Conservation (phyloP, 2,329 filamentous ascomycete genomes). For the Bipolaris oryzae region DNA sequence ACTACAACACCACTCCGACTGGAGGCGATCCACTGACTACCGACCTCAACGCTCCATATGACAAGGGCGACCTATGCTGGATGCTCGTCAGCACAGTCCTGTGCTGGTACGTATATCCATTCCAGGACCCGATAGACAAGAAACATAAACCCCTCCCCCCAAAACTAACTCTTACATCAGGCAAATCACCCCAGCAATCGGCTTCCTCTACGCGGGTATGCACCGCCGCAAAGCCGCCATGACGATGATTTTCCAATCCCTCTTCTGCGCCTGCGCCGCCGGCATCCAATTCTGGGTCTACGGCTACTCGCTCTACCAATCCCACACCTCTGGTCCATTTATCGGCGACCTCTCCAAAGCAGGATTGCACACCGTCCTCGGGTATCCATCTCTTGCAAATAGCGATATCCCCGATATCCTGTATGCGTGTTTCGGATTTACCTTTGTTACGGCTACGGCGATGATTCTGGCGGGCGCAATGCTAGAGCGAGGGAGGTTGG, state of each 20-base stretch:
- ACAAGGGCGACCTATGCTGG: slow-evolving; percentile 57
- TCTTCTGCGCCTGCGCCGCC: slow-evolving; percentile 55
- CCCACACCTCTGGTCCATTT: slow-evolving; percentile 37
- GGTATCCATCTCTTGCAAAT: slow-evolving; percentile 40
- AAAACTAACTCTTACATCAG: slow-evolving; percentile 12
- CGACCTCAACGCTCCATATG: slow-evolving; percentile 54
- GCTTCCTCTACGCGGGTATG: slow-evolving; percentile 46
- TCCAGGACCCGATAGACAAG: neutral
- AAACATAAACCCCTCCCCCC: too few relatives aligned
- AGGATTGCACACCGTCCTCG: slow-evolving; percentile 39
- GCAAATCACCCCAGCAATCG: slow-evolving; percentile 45
- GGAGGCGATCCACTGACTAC: slow-evolving; percentile 55
- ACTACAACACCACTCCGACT: slow-evolving; percentile 49
- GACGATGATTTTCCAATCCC: slow-evolving; percentile 57
- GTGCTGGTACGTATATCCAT: slow-evolving; percentile 33
- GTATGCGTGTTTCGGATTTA: slow-evolving; percentile 45
- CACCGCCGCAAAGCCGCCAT: slow-evolving; percentile 43
- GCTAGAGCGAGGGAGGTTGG: slow-evolving; percentile 41
- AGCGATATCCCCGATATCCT: slow-evolving; percentile 43
- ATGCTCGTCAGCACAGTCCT: slow-evolving; percentile 42
- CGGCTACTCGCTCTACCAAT: slow-evolving; percentile 53
- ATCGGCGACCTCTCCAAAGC: slow-evolving; percentile 41
- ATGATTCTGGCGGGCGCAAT: slow-evolving; percentile 45
- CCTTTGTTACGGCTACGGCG: slow-evolving; percentile 41
- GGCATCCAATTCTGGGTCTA: slow-evolving; percentile 58